phyloP scores from a whole-genome alignment of 2,329 filamentous ascomycete genomes.

The Venturia carpophila region DNA sequence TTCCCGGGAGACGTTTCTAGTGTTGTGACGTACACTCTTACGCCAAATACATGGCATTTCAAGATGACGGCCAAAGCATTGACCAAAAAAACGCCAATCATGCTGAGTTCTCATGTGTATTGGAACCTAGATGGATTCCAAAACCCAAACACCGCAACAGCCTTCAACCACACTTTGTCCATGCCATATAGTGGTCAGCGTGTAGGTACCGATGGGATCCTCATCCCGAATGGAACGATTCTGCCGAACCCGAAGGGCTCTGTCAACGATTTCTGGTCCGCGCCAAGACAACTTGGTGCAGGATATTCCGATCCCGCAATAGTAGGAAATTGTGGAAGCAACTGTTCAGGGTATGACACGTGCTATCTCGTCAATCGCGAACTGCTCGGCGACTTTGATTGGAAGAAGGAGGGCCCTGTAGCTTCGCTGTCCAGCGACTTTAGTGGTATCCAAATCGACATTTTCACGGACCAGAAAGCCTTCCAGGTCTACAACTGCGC shows the following conservation, averaged over 20 bases:
- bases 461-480: conserved; percentile 76
- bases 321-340: conserved; percentile 65
- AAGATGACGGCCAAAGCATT: conserved; percentile 64
- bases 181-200: conserved; percentile 66
- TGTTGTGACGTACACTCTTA: conserved; percentile 65
- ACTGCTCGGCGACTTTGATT: conserved; percentile 46
- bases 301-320: conserved; percentile 57
- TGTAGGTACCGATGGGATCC: conserved; percentile 53
- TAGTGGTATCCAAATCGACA: conserved; percentile 76
- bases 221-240: conserved; percentile 50
- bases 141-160: conserved; percentile 58
- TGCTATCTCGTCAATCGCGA: conserved; percentile 60
- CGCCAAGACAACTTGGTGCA: conserved; percentile 69
- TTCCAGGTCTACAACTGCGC: conserved; percentile 85
- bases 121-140: conserved; percentile 78
- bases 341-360: conserved; percentile 79
- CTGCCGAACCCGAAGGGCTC: conserved; percentile 57
- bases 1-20: conserved; percentile 72
- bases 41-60: conserved; percentile 60
- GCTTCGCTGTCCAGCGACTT: conserved; percentile 63
- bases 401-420: conserved; percentile 51
- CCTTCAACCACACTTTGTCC: conserved; percentile 64
- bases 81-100: conserved; percentile 72
- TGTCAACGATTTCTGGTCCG: conserved; percentile 75
- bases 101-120: conserved; percentile 69